A percentile compares a stretch with the other conserved stretches of the same genome.
phyloP scores from a whole-genome alignment of 352 stramenopile genomes.

The Phytopythium mirpurense region DNA sequence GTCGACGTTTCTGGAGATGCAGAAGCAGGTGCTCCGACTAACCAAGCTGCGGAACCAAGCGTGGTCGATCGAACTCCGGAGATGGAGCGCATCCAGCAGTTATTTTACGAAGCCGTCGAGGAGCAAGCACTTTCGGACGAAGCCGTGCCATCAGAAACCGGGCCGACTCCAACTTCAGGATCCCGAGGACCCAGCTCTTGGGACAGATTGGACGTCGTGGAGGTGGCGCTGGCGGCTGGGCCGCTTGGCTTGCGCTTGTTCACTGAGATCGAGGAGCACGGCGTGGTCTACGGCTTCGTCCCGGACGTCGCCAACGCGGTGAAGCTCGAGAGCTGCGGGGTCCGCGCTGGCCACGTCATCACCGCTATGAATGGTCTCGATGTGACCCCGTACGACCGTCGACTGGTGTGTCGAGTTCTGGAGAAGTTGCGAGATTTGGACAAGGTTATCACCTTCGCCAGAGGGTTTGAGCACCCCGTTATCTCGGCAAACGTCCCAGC shows the following conservation, averaged over 20 bases:
- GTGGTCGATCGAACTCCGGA: constrained; percentile 1
- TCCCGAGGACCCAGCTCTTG: constrained; percentile 9
- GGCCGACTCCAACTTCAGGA: not conserved
- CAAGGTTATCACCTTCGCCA: constrained; percentile 48
- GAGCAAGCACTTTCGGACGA: not conserved
- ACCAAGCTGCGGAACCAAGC: not conserved
- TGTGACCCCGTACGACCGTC: constrained; percentile 26
- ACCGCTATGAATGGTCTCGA: constrained; percentile 56
- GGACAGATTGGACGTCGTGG: constrained; percentile 21
- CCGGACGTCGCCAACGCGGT: constrained; percentile 35
- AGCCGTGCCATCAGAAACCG: not conserved
- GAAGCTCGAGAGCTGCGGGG: constrained; percentile 23
- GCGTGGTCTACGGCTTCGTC: constrained; percentile 51
- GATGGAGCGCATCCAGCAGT: constrained; percentile 24
- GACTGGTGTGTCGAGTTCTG: constrained; percentile 39
- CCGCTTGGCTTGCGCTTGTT: constrained; percentile 57
- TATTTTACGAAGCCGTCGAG: constrained; percentile 18
- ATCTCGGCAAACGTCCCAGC: not conserved
- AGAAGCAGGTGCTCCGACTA: not conserved
- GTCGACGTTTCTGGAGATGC: not conserved
- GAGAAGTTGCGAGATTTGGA: constrained; percentile 43
- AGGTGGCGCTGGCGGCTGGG: constrained; percentile 32
- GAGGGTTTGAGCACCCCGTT: constrained; percentile 22
- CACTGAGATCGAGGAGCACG: constrained; percentile 47
- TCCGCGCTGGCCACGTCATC: constrained; percentile 34